Base-by-base conservation (phyloP, 2,329 filamentous ascomycete genomes). In the Atkinsonella hypoxylon region DNA sequence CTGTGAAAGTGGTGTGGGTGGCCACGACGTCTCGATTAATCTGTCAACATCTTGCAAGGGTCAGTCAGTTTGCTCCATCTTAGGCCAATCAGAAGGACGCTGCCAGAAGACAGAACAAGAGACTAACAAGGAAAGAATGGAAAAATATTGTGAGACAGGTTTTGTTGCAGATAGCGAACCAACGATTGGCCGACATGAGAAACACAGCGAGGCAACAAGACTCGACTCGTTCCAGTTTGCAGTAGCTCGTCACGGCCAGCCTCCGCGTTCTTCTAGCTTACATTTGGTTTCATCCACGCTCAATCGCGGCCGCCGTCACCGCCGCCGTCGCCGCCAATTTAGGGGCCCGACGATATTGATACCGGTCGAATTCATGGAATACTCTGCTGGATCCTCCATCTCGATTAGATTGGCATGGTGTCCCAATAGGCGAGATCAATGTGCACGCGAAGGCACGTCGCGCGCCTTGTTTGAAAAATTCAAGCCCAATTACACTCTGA, bases 131-230 rank as follows among this genome's bases (percentile, higher is more conserved):
- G 26, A 26, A 36, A 36, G 8, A 36, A 36, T 6, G 15, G 13
- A 36, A 36, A 42, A 42, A 17, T 4, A n/a, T n/a, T n/a, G n/a
- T 2, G 26, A 39, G 36, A 47, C 44, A 47, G 15, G 48, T 51
- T 26, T 45, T 56, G 54, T 56, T 53, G 54, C 53, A 54, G 54
- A 51, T 49, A 51, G 50, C 12, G 39, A 41, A 46, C 48, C 52
- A 51, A 43, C 54, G 51, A 56, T 48, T 47, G 49, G 31, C 41
- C 48, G 49, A 47, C 26, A 52, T 44, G 51, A 55, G 51, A 56
- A 49, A 51, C 50, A 54, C 32, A 45, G 34, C 47, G 41, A 45
- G 36, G 39, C 45, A 41, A 40, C 44, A 47, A 45, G 31, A 38
- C n/a, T 18, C 18, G 11, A 20, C 4, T 18, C 26, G 49, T 50